Percentiles rank a stretch among this genome's conserved stretches.
Conservation (phyloP, 2,329 filamentous ascomycete species). For the Diaporthe sp. region DNA sequence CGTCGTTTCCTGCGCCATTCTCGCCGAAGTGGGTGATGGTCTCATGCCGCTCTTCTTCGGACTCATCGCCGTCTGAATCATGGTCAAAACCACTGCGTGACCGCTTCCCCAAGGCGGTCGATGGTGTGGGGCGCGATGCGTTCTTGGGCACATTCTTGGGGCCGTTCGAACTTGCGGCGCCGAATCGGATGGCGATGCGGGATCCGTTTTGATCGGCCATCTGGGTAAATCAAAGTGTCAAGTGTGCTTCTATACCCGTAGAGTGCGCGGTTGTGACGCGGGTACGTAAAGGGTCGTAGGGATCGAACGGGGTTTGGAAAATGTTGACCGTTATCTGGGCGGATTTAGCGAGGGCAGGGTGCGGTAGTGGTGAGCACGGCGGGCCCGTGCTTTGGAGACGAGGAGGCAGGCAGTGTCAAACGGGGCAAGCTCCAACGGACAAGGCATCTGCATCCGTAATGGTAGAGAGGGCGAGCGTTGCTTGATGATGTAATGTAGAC, state of each 20-base stretch:
- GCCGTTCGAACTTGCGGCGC: constrained; percentile 47
- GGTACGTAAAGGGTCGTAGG: not conserved
- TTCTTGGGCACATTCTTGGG: constrained; percentile 46
- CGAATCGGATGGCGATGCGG: constrained; percentile 66
- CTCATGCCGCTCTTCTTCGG: constrained; percentile 31
- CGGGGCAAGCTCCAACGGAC: not conserved
- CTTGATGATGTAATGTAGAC: not conserved
- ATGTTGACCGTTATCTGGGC: not conserved
- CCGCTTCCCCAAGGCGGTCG: constrained; percentile 64
- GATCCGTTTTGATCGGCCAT: constrained; percentile 56
- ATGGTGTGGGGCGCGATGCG: constrained; percentile 51
- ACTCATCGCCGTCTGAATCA: constrained; percentile 47
- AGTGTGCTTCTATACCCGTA: not conserved
- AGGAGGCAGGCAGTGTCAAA: constrained; percentile 2
- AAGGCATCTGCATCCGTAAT: not conserved
- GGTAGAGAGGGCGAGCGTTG: not conserved
- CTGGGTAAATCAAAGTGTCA: not conserved
- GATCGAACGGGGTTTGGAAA: constrained; percentile 11
- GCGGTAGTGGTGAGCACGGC: not conserved
- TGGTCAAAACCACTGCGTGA: constrained; percentile 58
- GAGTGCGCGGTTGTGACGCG: not conserved
- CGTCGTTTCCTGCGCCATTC: constrained; percentile 38
- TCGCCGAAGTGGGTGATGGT: constrained; percentile 40
- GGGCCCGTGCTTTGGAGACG: constrained; percentile 13
- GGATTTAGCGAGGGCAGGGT: not conserved